Percentiles rank a stretch among this genome's conserved stretches.
Evolutionary conservation across 148 eudicot genomes (phyloP).

Genomic region (Silene latifolia): DNA sequence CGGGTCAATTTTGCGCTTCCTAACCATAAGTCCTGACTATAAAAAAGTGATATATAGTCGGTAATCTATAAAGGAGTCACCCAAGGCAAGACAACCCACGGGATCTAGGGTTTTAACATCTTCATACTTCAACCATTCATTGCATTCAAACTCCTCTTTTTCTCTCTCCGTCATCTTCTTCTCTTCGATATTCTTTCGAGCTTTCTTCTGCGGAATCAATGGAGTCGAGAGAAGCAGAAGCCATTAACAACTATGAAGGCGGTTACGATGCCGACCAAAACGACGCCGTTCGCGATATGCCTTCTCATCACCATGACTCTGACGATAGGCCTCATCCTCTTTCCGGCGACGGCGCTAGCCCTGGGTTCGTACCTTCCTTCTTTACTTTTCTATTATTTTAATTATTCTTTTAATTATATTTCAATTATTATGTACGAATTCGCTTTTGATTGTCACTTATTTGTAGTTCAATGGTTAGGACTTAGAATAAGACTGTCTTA

Average conservation of each 20-base stretch:
- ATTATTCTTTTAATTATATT: not conserved
- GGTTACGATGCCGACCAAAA: constrained; percentile 21
- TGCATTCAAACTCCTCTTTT: not conserved
- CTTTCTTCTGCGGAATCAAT: constrained; percentile 1
- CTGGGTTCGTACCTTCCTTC: constrained; percentile 31
- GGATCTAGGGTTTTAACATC: constrained; percentile 32
- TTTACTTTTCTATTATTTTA: not conserved
- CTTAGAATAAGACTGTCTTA: too few species aligned
- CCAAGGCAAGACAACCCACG: constrained; percentile 11
- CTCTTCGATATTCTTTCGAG: not conserved
- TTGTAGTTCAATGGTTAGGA: too few species aligned
- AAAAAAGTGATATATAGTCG: too few species aligned
- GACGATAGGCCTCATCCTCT: constrained; percentile 34
- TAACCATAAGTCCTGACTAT: too few species aligned
- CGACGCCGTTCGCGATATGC: constrained; percentile 24
- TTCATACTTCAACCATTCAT: not conserved
- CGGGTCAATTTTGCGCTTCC: too few species aligned
- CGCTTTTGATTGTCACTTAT: too few species aligned
- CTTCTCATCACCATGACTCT: constrained; percentile 20
- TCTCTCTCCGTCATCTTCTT: not conserved
- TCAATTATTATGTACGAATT: not conserved
- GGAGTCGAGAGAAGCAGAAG: constrained; percentile 31
- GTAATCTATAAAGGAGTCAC: not conserved
- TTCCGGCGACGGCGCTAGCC: constrained; percentile 50
- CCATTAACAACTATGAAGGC: constrained; percentile 16